Percentiles rank a stretch among this genome's conserved stretches.
Conservation (phyloP, 208 protist genomes). For the Crithidia acanthocephali region DNA sequence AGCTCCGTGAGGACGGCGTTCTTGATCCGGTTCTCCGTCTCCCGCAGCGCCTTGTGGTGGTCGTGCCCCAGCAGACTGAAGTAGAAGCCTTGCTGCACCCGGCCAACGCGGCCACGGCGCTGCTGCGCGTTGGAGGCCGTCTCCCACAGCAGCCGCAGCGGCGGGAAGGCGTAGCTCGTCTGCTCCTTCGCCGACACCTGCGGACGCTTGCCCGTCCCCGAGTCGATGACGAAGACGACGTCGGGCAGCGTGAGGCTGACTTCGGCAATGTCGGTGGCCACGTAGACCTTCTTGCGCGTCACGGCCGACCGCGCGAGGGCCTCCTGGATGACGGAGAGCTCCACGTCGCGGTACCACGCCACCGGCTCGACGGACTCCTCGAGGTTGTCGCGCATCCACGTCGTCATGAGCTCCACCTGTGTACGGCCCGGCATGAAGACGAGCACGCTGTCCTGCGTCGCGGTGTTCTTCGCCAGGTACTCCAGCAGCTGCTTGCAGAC, state of each 20-base stretch:
- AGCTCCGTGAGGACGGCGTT: conserved; percentile 77
- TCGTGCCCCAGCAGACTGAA: conserved; percentile 65
- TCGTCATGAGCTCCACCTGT: conserved; percentile 60
- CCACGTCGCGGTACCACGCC: conserved; percentile 84
- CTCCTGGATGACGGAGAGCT: conserved; percentile 90
- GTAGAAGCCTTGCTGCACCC: conserved; percentile 90
- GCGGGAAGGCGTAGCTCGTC: conserved; percentile 74
- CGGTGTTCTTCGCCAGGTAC: conserved; percentile 58
- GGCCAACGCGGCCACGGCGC: conserved; percentile 78
- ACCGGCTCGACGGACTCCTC: conserved; percentile 78
- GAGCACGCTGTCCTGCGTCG: conserved; percentile 82
- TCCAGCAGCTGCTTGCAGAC: conserved; percentile 65
- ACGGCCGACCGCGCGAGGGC: conserved; percentile 81
- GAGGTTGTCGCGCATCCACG: conserved; percentile 68
- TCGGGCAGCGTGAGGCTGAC: conserved; percentile 97
- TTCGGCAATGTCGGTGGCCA: conserved; percentile 97
- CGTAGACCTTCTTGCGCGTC: conserved; percentile 92
- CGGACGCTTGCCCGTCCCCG: conserved; percentile 81
- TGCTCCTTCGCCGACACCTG: conserved; percentile 51
- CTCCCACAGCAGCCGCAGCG: conserved; percentile 81
- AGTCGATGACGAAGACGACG: conserved; percentile 96
- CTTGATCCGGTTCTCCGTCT: conserved; percentile 53
- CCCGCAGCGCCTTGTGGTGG: conserved; percentile 43
- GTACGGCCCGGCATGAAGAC: conserved; percentile 95
- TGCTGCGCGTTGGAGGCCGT: conserved; percentile 62